Evolutionary conservation across 108 stramenopile genomes (phyloP).

Genomic region (Discostella stelligeroides): DNA sequence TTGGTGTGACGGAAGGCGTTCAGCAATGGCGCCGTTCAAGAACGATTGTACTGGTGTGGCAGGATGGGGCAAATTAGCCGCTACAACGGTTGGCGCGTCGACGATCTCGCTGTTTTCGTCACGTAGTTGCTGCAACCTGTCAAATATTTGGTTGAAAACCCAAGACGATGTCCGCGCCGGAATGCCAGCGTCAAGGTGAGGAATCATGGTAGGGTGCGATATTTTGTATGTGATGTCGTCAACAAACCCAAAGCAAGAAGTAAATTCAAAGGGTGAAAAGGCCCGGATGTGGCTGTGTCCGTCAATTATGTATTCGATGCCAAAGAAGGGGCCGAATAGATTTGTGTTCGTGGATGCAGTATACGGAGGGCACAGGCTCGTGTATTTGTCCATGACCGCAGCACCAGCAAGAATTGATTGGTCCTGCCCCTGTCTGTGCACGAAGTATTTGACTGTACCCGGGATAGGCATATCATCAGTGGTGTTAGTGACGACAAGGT

Average conservation of each 20-base stretch:
- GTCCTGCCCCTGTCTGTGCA: not conserved
- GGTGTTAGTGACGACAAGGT: not conserved
- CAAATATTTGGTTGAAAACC: not conserved
- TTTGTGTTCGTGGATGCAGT: not conserved
- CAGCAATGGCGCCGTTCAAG: too few species aligned
- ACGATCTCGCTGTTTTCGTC: not conserved
- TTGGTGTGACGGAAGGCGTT: too few species aligned
- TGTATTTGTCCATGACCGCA: not conserved
- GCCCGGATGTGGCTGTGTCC: not conserved
- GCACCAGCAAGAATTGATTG: not conserved
- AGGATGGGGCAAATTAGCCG: not conserved
- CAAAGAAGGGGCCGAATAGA: too few species aligned
- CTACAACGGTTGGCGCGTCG: not conserved
- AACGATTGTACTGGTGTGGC: not conserved
- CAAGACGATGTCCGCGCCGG: slow-evolving; percentile 7
- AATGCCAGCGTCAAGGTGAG: slow-evolving; percentile 4
- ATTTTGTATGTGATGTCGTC: not conserved
- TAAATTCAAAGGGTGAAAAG: too few species aligned
- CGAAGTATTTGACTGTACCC: not conserved
- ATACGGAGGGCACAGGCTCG: not conserved
- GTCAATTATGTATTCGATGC: not conserved
- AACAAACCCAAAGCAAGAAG: not conserved
- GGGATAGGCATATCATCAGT: not conserved
- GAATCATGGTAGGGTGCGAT: too few species aligned
- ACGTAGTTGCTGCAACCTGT: not conserved